These are phyloP conservation scores for Aspergillus nomiae DNA, from an alignment of 2,329 filamentous ascomycete species.

Conservation along the genomic window DNA sequence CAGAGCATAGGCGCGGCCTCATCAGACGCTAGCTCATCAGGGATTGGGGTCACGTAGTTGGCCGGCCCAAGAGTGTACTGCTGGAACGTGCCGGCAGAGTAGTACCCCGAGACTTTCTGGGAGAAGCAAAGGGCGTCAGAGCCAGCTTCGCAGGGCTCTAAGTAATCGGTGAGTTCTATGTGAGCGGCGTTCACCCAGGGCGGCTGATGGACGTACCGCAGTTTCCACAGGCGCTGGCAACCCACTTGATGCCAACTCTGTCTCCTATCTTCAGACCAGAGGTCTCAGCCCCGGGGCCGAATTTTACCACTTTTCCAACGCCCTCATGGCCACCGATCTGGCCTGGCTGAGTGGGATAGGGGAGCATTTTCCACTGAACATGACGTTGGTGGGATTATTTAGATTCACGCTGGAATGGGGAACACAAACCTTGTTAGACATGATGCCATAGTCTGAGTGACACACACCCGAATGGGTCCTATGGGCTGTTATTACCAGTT, in stretches of 20 bases:
- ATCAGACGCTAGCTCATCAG: slow-evolving; percentile 60
- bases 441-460: too few relatives aligned
- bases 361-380: slow-evolving; percentile 57
- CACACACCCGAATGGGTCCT: too few relatives aligned
- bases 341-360: slow-evolving; percentile 59
- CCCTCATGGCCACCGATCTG: slow-evolving; percentile 73
- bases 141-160: slow-evolving; percentile 55
- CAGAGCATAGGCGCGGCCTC: slow-evolving; percentile 68
- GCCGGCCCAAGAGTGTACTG: slow-evolving; percentile 67
- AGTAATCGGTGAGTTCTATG: too few relatives aligned
- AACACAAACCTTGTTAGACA: too few relatives aligned
- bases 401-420: too few relatives aligned
- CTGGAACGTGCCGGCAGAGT: slow-evolving; percentile 71
- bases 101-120: slow-evolving; percentile 65
- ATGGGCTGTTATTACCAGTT: too few relatives aligned
- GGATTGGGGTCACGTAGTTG: slow-evolving; percentile 70
- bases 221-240: slow-evolving; percentile 58
- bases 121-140: slow-evolving; percentile 59
- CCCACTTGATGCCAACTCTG: slow-evolving; percentile 71
- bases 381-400: too few relatives aligned
- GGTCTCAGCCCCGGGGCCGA: slow-evolving; percentile 61
- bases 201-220: slow-evolving; percentile 42
- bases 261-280: slow-evolving; percentile 65
- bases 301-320: slow-evolving; percentile 65
- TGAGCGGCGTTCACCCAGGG: neutral